Conservation (phyloP, 2,329 filamentous ascomycete species). For the Cercospora berteroae region DNA sequence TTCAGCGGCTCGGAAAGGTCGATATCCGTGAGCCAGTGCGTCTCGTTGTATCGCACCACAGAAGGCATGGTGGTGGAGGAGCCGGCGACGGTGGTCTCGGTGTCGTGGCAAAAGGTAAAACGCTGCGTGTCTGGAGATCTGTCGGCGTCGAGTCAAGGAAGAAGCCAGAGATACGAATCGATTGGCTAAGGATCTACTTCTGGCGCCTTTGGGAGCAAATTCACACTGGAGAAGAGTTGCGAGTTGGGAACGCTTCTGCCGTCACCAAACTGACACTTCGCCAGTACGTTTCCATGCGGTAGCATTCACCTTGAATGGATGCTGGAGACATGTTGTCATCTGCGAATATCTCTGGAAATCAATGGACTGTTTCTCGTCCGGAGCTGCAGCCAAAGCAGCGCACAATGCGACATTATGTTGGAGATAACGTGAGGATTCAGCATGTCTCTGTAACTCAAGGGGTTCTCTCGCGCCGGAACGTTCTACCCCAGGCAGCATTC, state of each 20-base stretch:
- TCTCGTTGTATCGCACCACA: not conserved
- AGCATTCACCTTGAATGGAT: not conserved
- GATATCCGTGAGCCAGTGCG: not conserved
- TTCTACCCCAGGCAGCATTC: not conserved
- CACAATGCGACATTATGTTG: accelerated
- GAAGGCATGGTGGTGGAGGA: not conserved
- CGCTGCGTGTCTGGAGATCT: not conserved
- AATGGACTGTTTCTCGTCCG: not conserved
- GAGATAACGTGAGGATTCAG: not conserved
- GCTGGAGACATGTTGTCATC: not conserved
- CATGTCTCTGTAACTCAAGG: not conserved
- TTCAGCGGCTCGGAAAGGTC: not conserved
- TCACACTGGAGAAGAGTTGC: too few species aligned
- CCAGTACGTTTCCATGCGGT: not conserved
- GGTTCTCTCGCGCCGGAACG: not conserved
- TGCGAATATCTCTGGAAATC: not conserved
- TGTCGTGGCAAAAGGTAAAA: not conserved
- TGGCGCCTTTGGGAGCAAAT: too few species aligned
- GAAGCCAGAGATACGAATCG: not conserved
- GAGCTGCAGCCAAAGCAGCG: not conserved
- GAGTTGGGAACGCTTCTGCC: too few species aligned
- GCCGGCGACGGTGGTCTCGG: not conserved
- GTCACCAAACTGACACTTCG: not conserved
- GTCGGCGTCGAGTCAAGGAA: not conserved
- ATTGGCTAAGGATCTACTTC: too few species aligned